These are phyloP conservation scores for Corchorus capsularis DNA, from an alignment of 345 rosid genomes.

Conservation along the genomic window DNA sequence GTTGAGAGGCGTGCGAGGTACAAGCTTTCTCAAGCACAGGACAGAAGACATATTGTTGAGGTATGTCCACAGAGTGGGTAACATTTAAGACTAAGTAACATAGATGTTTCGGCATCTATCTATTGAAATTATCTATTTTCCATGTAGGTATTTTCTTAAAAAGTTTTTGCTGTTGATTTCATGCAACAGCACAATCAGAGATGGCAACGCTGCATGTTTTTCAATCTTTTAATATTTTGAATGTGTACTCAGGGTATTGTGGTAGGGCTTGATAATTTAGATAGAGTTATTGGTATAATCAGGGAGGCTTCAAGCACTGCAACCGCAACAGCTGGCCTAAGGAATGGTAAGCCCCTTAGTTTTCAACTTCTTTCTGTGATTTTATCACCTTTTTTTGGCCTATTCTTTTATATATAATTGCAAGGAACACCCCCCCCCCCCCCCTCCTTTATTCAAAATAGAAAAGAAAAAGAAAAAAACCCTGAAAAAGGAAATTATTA, in stretches of 20 bases:
- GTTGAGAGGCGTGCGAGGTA: conserved; percentile 85
- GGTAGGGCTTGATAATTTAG: conserved; percentile 82
- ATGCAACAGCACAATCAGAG: neutral
- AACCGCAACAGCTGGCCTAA: conserved; percentile 65
- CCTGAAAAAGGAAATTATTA: too few relatives aligned
- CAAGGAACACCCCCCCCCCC: too few relatives aligned
- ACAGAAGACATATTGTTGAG: conserved; percentile 89
- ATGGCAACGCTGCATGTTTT: neutral
- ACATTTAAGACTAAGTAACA: neutral
- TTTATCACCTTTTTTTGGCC: neutral
- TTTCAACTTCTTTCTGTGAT: neutral
- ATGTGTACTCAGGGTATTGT: conserved; percentile 64
- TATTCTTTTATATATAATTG: too few relatives aligned
- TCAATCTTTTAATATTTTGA: conserved; percentile 15
- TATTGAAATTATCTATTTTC: neutral
- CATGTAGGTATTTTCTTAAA: neutral
- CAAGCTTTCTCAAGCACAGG: conserved; percentile 83
- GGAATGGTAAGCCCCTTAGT: conserved; percentile 46
- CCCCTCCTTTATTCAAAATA: too few relatives aligned
- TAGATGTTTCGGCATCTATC: conserved; percentile 7
- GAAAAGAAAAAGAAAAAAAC: too few relatives aligned
- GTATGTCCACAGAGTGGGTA: conserved; percentile 37
- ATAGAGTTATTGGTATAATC: conserved; percentile 62
- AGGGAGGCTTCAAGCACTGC: conserved; percentile 66
- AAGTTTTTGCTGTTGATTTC: neutral